Evolutionary conservation across 352 stramenopile genomes (phyloP).

Genomic region (Thraustochytrium sp.): DNA sequence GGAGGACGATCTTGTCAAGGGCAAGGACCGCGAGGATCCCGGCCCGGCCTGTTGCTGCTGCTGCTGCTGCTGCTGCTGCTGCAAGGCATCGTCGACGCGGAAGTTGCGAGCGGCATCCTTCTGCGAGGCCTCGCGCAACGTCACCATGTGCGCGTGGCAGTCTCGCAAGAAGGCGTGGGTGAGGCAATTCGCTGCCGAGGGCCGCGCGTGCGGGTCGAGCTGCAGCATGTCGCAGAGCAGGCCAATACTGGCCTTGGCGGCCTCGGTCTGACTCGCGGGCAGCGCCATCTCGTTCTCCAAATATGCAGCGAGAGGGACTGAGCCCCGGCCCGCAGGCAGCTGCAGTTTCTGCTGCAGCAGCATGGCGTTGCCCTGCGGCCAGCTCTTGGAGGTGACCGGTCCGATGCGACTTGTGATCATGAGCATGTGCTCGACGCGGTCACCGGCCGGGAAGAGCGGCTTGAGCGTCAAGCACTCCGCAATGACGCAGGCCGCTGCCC

Average conservation of each 20-base stretch:
- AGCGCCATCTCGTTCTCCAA: no score
- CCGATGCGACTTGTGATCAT: slow-evolving; percentile 15
- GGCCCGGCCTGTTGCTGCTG: not conserved
- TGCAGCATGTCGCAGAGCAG: slow-evolving; percentile 65
- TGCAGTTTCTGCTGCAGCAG: not conserved
- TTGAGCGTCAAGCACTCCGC: slow-evolving; percentile 87
- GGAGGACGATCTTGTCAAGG: no score
- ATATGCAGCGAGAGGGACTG: not conserved
- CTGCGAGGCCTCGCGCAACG: not conserved
- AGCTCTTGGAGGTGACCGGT: slow-evolving; percentile 19
- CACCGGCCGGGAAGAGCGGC: slow-evolving; percentile 83
- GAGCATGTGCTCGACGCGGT: slow-evolving; percentile 78
- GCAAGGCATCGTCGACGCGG: not conserved
- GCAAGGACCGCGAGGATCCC: no score
- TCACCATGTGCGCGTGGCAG: not conserved
- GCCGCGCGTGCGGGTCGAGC: slow-evolving; percentile 83
- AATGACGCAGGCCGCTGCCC: slow-evolving; percentile 87
- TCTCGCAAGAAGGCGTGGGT: slow-evolving; percentile 86
- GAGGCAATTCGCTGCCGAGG: slow-evolving; percentile 79
- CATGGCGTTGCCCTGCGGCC: not conserved
- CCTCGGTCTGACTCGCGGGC: no score
- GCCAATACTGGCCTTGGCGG: not conserved
- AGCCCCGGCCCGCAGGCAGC: not conserved
- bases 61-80: not conserved
- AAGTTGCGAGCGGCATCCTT: not conserved